Conservation (phyloP, 257 asterid species). For the Solanum lignicaule region DNA sequence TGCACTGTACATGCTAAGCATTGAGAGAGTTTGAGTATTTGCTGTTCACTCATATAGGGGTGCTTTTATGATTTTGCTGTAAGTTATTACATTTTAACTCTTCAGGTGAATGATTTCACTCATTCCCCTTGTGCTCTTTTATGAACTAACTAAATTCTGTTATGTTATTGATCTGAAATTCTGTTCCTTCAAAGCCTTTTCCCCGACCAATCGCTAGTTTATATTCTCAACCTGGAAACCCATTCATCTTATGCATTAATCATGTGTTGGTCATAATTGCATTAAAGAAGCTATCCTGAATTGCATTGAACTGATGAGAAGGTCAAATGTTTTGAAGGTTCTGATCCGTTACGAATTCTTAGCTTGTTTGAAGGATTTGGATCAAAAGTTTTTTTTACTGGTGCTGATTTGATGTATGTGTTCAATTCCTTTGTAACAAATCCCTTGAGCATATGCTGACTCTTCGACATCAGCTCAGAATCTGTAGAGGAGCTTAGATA, state of each 20-base stretch:
- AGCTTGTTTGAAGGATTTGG: constrained; percentile 44
- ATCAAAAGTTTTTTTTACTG: constrained; percentile 11
- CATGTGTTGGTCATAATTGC: too few species aligned
- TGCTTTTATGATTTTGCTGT: not conserved
- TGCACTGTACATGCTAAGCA: not conserved
- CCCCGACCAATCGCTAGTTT: too few species aligned
- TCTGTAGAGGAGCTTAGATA: constrained; percentile 26
- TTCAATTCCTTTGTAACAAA: constrained; percentile 12
- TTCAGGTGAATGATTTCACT: not conserved
- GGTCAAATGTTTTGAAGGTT: constrained; percentile 14
- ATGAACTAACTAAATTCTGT: not conserved
- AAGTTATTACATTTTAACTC: not conserved
- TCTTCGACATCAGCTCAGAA: constrained; percentile 16
- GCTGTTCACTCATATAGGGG: not conserved
- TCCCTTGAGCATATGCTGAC: constrained; percentile 16
- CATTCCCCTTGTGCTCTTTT: not conserved
- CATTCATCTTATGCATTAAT: too few species aligned
- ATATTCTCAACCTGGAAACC: too few species aligned
- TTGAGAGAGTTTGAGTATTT: not conserved
- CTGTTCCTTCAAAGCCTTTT: too few species aligned
- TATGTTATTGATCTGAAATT: too few species aligned
- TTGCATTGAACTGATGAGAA: constrained; percentile 12
- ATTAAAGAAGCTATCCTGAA: too few species aligned
- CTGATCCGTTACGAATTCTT: constrained; percentile 49
- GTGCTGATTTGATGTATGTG: constrained; percentile 10